phyloP scores from a whole-genome alignment of 768 basidiomycete genomes.

The Hortiboletus campestris region DNA sequence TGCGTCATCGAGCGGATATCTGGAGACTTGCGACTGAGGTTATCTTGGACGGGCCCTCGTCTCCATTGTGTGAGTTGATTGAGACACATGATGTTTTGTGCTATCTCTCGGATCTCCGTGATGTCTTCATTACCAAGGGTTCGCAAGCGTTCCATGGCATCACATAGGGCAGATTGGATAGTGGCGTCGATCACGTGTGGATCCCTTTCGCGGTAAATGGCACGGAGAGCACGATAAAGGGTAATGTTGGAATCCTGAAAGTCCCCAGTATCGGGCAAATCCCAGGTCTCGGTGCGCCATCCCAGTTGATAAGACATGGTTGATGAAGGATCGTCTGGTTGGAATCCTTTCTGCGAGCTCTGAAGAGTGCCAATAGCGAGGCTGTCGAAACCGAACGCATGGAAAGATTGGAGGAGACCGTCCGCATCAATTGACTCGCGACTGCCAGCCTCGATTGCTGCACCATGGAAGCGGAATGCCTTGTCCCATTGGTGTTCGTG shows the following conservation, averaged over 20 bases:
- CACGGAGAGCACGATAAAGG: constrained; percentile 77
- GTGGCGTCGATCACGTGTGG: constrained; percentile 43
- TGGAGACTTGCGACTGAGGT: constrained; percentile 33
- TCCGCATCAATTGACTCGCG: constrained; percentile 44
- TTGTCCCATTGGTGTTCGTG: constrained; percentile 94
- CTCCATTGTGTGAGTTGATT: constrained; percentile 73
- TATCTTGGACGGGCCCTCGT: constrained; percentile 25
- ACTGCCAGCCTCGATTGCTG: constrained; percentile 65
- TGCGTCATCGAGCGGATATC: constrained; percentile 38
- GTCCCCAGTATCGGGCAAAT: constrained; percentile 66
- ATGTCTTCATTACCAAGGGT: constrained; percentile 76
- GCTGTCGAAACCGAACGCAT: constrained; percentile 86
- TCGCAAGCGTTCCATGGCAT: constrained; percentile 65
- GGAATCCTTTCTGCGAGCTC: constrained; percentile 35
- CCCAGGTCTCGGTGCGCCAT: constrained; percentile 96
- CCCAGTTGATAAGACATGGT: constrained; percentile 75
- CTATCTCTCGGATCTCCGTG: constrained; percentile 65
- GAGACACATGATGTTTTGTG: constrained; percentile 77
- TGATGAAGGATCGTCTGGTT: constrained; percentile 32
- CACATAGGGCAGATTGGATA: constrained; percentile 48
- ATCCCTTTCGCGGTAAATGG: constrained; percentile 79
- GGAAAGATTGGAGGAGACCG: constrained; percentile 77
- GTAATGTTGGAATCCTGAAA: constrained; percentile 49
- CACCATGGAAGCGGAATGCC: constrained; percentile 88
- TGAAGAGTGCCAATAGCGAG: constrained; percentile 76